Evolutionary conservation across 805 yeast species (phyloP), one percentile per base, ranked within the genome.

Genomic region (Candida insectalens): DNA sequence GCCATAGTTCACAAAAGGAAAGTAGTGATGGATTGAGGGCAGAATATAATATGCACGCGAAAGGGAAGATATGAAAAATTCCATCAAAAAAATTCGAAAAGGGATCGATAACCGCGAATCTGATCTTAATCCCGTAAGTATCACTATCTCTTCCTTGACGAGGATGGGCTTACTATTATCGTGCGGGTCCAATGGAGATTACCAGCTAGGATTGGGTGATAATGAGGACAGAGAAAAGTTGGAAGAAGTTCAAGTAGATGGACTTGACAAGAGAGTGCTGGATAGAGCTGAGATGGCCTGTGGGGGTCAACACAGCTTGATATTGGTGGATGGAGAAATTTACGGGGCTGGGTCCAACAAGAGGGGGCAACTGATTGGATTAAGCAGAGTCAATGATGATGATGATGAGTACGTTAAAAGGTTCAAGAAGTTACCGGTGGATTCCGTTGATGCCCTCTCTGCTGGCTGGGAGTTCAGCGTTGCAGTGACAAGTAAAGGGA

Each of bases 231-330:
- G 58, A 6, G 44, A 52, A 16, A 41, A 33, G 8, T 54, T 67
- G 13, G 48, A 8, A 12, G 15, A 6, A 25, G 32, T 33, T 6
- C 14, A 12, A 27, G 29, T 37, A 12, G 6, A 37, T 15, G 4
- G 29, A 19, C 9, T 35, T 34, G 9, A n/a, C 23, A 4, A 15
- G 18, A 14, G 12, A 17, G 17, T n/a, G 18, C 30, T 6, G 30
- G n/a, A 10, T 14, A n/a, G 18, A 27, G 18, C 18, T 48, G 32
- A 60, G 42, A 61, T 87, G 9, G 68, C 65, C 1, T 75, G 87
- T 45, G 96, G 96, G 4, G 96, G 97, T 0, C 88, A 88, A 45
- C 96, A 89, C 51, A 78, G 94, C 0, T 45, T 83, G 13, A 50
- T 85, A 6, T 51, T 70, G 9, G 60, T 55, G 1, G 55, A 65